Percentiles rank a stretch among this genome's conserved stretches.
These are phyloP conservation scores for Suhomyces vadensis DNA, from an alignment of 805 yeast genomes.

Conservation along the genomic window DNA sequence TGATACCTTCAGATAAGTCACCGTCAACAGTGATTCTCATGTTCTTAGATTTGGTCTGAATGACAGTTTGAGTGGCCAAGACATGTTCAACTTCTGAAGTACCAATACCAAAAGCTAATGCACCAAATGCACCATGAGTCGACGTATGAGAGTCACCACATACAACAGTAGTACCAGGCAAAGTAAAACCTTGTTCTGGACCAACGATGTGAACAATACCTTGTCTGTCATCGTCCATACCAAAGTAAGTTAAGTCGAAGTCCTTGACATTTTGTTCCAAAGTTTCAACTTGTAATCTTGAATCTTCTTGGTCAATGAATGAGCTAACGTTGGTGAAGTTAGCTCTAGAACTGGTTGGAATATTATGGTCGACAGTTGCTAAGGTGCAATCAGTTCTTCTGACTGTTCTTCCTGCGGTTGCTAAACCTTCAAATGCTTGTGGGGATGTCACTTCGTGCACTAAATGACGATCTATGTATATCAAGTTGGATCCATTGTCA, in stretches of 20 bases:
- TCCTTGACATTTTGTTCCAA: constrained; percentile 89
- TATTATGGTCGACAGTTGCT: constrained; percentile 96
- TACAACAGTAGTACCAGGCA: constrained; percentile 98
- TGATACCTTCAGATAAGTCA: constrained; percentile 80
- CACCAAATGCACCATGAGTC: constrained; percentile 98
- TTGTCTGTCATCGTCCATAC: constrained; percentile 92
- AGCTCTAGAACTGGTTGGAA: constrained; percentile 89
- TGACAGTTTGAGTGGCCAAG: constrained; percentile 92
- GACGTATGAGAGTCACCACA: constrained; percentile 99
- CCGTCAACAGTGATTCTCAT: constrained; percentile 90
- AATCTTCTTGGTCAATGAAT: constrained; percentile 87
- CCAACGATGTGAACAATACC: constrained; percentile 99
- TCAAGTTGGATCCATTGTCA: constrained; percentile 79
- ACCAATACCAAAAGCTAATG: constrained; percentile 98
- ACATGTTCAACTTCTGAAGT: constrained; percentile 99
- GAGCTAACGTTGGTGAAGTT: constrained; percentile 70
- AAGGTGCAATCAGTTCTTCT: constrained; percentile 92
- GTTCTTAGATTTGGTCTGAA: constrained; percentile 93
- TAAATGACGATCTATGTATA: constrained; percentile 94
- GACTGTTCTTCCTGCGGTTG: constrained; percentile 81
- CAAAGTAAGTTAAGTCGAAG: constrained; percentile 88
- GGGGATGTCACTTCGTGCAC: constrained; percentile 99
- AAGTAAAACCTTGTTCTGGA: constrained; percentile 97
- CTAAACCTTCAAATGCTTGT: constrained; percentile 96
- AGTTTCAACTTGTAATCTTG: constrained; percentile 88